These are phyloP conservation scores for Backusella westeae DNA, from an alignment of 192 early-diverging fungal genomes.

Conservation along the genomic window DNA sequence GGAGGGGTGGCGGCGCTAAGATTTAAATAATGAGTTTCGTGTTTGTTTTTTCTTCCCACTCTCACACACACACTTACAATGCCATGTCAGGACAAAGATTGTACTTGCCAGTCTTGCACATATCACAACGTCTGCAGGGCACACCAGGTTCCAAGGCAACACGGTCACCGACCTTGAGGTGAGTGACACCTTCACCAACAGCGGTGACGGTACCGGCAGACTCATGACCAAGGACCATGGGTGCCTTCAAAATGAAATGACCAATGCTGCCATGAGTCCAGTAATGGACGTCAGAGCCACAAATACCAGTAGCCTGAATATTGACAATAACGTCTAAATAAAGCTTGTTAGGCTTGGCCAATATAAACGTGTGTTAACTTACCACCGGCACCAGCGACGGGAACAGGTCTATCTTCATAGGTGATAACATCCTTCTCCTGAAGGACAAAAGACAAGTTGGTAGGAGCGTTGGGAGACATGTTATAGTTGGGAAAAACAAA, in stretches of 20 bases:
- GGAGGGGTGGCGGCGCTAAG: conserved; percentile 44
- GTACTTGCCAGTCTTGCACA: conserved; percentile 38
- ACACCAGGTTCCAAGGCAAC: conserved; percentile 45
- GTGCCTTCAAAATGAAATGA: conserved; percentile 29
- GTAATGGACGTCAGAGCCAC: conserved; percentile 48
- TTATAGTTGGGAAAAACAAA: neutral
- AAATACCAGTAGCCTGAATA: conserved; percentile 45
- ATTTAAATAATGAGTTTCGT: neutral
- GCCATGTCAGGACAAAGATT: conserved; percentile 44
- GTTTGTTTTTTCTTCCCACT: neutral
- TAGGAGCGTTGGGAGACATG: conserved; percentile 2
- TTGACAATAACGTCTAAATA: conserved; percentile 39
- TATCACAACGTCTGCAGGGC: conserved; percentile 35
- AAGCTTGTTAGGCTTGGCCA: neutral
- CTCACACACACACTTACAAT: conserved; percentile 27
- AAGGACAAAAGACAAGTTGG: conserved; percentile 22
- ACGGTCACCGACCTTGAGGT: conserved; percentile 45
- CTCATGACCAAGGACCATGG: conserved; percentile 48
- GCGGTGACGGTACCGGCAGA: conserved; percentile 37
- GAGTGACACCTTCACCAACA: conserved; percentile 35
- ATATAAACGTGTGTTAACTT: neutral
- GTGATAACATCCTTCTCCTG: conserved; percentile 26
- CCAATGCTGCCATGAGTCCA: conserved; percentile 40
- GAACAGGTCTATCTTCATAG: conserved; percentile 30
- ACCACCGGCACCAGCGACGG: conserved; percentile 27